A percentile compares a stretch with the other conserved stretches of the same genome.
phyloP scores from a whole-genome alignment of 805 yeast species.

The Metschnikowia arizonensis region DNA sequence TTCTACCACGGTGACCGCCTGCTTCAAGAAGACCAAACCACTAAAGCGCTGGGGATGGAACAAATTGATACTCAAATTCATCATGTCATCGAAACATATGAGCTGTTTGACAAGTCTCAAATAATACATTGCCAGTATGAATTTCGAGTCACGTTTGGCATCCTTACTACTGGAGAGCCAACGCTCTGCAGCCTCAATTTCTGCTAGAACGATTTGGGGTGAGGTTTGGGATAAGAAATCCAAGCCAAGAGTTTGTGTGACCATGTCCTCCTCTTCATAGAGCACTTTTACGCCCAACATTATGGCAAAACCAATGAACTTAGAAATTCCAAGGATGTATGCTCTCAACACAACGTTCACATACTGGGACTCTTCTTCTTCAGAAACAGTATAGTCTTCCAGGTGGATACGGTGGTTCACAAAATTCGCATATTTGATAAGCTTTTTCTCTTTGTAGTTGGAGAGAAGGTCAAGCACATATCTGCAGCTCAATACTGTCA shows the following conservation, averaged over 20 bases:
- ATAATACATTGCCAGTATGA: constrained; percentile 18
- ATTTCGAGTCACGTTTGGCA: constrained; percentile 8
- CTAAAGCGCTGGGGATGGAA: constrained; percentile 2
- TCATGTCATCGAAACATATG: constrained; percentile 15
- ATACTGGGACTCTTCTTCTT: constrained; percentile 18
- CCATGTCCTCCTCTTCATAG: constrained; percentile 73
- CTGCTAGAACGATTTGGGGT: constrained; percentile 21
- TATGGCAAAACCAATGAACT: constrained; percentile 47
- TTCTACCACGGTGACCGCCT: not conserved
- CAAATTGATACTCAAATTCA: constrained; percentile 4
- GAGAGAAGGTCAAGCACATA: constrained; percentile 60
- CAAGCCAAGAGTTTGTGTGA: constrained; percentile 58
- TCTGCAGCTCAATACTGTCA: constrained; percentile 70
- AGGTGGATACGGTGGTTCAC: constrained; percentile 11
- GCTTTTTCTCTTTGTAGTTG: constrained; percentile 26
- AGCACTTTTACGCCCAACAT: constrained; percentile 54
- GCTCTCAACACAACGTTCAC: constrained; percentile 51
- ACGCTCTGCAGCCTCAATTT: constrained; percentile 31
- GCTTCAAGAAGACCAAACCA: not conserved
- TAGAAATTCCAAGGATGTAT: constrained; percentile 50
- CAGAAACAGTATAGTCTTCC: not conserved
- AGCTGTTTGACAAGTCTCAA: constrained; percentile 28
- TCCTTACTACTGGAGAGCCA: constrained; percentile 26
- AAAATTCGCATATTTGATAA: constrained; percentile 11
- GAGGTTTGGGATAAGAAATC: constrained; percentile 26